phyloP scores from a whole-genome alignment of 495 filamentous ascomycete genomes.

The Poronia punctata region DNA sequence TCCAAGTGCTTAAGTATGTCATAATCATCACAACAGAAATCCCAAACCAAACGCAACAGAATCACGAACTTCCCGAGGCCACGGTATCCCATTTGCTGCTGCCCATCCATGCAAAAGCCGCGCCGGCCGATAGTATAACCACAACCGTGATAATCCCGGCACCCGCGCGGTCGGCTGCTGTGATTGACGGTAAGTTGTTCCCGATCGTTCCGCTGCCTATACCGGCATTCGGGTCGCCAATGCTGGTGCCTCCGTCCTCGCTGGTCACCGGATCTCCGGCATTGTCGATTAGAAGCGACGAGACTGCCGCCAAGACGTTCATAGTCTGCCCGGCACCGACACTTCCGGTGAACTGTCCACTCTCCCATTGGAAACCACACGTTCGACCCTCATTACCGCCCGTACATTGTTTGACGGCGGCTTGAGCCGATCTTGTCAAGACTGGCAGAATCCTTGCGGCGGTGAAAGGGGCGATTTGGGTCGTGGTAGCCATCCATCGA shows the following conservation, averaged over 20 bases:
- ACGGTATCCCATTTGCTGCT: conserved; percentile 2
- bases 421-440: conserved; percentile 54
- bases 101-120: conserved; percentile 28
- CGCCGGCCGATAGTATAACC: conserved; percentile 15
- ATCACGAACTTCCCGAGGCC: too few species aligned
- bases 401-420: conserved; percentile 61
- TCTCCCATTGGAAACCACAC: conserved; percentile 66
- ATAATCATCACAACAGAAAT: too few species aligned
- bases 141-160: conserved; percentile 51
- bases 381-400: conserved; percentile 46
- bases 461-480: conserved; percentile 64
- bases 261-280: conserved; percentile 42
- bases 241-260: conserved; percentile 50
- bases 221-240: conserved; percentile 53
- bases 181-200: conserved; percentile 30
- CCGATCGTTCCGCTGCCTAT: conserved; percentile 21
- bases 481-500: conserved; percentile 69
- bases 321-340: conserved; percentile 52
- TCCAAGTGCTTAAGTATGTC: too few species aligned
- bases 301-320: conserved; percentile 44
- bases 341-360: conserved; percentile 47
- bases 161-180: conserved; percentile 46
- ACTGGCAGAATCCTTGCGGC: conserved; percentile 50
- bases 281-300: conserved; percentile 38
- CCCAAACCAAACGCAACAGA: too few species aligned